A percentile compares a stretch with the other conserved stretches of the same genome.
Conservation (phyloP, 2,329 filamentous ascomycete species). For the Podosphaera fusca region DNA sequence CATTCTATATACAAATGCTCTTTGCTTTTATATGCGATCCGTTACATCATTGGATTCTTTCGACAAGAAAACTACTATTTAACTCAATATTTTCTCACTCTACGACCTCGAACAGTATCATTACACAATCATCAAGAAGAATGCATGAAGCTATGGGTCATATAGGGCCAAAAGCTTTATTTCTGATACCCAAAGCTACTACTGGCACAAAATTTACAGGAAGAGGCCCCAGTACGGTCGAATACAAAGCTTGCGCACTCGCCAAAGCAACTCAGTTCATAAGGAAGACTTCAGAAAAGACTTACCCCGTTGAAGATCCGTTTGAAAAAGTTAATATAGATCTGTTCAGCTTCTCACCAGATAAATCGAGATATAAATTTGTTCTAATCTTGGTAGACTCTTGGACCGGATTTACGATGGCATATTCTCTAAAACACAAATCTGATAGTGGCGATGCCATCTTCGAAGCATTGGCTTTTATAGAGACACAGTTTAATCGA, state of each 20-base stretch:
- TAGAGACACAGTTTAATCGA: background rate
- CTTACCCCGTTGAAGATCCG: background rate
- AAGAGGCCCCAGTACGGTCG: background rate
- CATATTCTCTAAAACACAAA: too few species aligned
- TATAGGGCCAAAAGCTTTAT: background rate
- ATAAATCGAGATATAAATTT: background rate
- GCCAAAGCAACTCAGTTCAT: background rate
- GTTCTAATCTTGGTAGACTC: background rate
- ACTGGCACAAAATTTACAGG: background rate
- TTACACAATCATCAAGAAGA: background rate
- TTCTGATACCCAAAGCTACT: background rate
- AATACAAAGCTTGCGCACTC: background rate
- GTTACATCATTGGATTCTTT: background rate
- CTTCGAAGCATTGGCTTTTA: background rate
- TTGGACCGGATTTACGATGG: too few species aligned
- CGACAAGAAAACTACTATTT: too few species aligned
- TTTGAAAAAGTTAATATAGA: background rate
- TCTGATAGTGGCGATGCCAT: too few species aligned
- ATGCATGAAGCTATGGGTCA: background rate
- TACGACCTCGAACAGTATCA: background rate
- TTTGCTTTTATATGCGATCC: background rate
- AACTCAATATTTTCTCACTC: background rate
- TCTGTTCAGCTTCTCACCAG: background rate
- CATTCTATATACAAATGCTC: too few species aligned
- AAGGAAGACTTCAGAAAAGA: background rate